These are phyloP conservation scores for Austroboletus eburneus DNA, from an alignment of 768 basidiomycete genomes.

Conservation along the genomic window DNA sequence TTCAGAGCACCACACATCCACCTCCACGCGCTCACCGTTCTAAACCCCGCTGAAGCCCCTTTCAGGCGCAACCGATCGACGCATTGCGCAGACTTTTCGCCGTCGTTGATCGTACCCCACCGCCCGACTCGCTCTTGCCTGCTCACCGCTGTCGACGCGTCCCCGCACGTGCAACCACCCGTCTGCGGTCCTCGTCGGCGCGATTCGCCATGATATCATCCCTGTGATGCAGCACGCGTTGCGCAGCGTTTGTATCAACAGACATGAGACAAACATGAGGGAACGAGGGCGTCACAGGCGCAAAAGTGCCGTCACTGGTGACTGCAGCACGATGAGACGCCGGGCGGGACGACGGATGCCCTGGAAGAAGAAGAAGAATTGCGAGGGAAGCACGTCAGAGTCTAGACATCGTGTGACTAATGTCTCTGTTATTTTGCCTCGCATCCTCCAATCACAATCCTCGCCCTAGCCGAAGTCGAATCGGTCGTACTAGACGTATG, in stretches of 20 bases:
- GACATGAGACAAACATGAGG: constrained; percentile 29
- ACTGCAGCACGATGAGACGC: constrained; percentile 53
- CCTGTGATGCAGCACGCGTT: constrained; percentile 58
- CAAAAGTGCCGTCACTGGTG: constrained; percentile 35
- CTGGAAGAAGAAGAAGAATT: constrained; percentile 42
- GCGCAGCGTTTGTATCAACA: constrained; percentile 63
- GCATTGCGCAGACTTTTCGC: too few species aligned
- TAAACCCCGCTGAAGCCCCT: too few species aligned
- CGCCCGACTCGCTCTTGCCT: constrained; percentile 18
- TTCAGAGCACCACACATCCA: constrained; percentile 36
- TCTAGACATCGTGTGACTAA: neutral
- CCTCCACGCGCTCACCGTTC: constrained; percentile 28
- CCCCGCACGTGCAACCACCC: constrained; percentile 24
- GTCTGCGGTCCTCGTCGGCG: constrained; percentile 54
- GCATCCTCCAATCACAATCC: too few species aligned
- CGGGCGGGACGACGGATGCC: constrained; percentile 57
- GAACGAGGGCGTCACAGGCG: constrained; percentile 32
- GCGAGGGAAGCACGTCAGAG: neutral
- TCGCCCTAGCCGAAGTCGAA: constrained; percentile 1
- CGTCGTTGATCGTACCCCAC: too few species aligned
- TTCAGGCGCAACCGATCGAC: constrained; percentile 70
- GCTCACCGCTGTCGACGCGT: too few species aligned
- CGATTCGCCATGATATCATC: constrained; percentile 61
- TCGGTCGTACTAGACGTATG: neutral
- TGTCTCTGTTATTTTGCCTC: neutral